A percentile compares a stretch with the other conserved stretches of the same genome.
Conservation (phyloP, 306 rosid genomes). For the Vicia faba region DNA sequence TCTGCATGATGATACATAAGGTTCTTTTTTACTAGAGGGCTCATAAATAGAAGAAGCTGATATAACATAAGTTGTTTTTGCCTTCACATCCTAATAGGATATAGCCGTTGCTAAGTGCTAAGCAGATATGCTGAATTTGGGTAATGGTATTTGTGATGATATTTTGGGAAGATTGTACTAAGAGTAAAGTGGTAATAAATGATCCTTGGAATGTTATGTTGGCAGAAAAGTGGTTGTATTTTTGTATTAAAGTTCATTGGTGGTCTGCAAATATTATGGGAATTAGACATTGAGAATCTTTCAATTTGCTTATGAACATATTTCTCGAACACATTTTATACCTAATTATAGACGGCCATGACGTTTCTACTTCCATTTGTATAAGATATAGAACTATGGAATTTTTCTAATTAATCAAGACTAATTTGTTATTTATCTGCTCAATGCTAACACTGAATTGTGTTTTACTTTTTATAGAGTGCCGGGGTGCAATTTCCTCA, state of each 20-base stretch:
- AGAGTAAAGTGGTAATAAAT: neutral
- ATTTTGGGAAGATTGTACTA: neutral
- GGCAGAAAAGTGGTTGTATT: slow-evolving; percentile 7
- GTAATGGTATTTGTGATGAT: slow-evolving; percentile 19
- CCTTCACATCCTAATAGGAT: neutral
- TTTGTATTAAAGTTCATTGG: neutral
- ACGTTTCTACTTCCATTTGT: slow-evolving; percentile 20
- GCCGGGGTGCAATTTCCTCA: slow-evolving; percentile 90
- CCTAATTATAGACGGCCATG: slow-evolving; percentile 5
- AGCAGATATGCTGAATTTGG: slow-evolving; percentile 10
- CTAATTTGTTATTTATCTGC: slow-evolving; percentile 11
- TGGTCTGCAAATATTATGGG: neutral
- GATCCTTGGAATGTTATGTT: slow-evolving; percentile 11
- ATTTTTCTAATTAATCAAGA: slow-evolving; percentile 2
- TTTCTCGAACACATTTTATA: slow-evolving; percentile 14
- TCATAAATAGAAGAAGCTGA: slow-evolving; percentile 21
- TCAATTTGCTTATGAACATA: neutral
- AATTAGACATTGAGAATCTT: neutral
- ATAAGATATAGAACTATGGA: slow-evolving; percentile 17
- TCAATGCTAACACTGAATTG: slow-evolving; percentile 8
- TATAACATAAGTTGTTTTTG: neutral
- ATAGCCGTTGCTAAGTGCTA: neutral
- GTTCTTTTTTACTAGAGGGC: slow-evolving; percentile 8
- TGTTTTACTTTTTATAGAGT: slow-evolving; percentile 57
- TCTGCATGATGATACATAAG: neutral